phyloP scores from a whole-genome alignment of 805 yeast genomes.

The Kluyveromyces starmeri region DNA sequence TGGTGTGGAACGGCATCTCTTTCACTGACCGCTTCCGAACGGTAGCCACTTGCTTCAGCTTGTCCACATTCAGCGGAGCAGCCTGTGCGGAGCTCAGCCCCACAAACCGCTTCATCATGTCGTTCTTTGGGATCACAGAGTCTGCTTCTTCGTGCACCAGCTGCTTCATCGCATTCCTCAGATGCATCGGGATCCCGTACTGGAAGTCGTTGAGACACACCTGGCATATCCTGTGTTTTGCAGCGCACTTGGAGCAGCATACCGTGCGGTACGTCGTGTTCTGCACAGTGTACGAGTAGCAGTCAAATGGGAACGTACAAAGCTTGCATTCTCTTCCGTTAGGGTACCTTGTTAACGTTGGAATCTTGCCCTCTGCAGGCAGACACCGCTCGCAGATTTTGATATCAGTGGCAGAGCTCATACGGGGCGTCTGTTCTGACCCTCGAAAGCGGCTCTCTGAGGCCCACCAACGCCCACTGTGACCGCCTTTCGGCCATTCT shows the following conservation, averaged over 20 bases:
- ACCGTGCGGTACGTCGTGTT: conserved; percentile 65
- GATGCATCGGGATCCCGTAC: conserved; percentile 68
- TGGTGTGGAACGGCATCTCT: conserved; percentile 1
- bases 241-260: conserved; percentile 74
- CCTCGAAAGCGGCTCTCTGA: too few relatives aligned
- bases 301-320: conserved; percentile 68
- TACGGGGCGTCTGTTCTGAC: too few relatives aligned
- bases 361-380: conserved; percentile 34
- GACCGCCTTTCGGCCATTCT: too few relatives aligned
- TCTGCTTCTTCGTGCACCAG: conserved; percentile 27
- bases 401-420: neutral
- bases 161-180: conserved; percentile 68
- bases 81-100: conserved; percentile 39
- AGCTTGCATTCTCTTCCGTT: conserved; percentile 76
- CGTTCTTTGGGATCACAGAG: conserved; percentile 37
- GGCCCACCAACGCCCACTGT: too few relatives aligned
- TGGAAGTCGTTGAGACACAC: conserved; percentile 75
- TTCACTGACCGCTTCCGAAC: neutral
- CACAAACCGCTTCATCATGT: conserved; percentile 45
- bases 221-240: conserved; percentile 78
- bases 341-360: conserved; percentile 58
- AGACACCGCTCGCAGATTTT: conserved; percentile 61
- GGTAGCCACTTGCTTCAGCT: neutral
- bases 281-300: neutral
- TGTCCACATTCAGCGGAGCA: conserved; percentile 14